Conservation (phyloP, 352 stramenopile genomes). For the Phytophthora sojae region DNA sequence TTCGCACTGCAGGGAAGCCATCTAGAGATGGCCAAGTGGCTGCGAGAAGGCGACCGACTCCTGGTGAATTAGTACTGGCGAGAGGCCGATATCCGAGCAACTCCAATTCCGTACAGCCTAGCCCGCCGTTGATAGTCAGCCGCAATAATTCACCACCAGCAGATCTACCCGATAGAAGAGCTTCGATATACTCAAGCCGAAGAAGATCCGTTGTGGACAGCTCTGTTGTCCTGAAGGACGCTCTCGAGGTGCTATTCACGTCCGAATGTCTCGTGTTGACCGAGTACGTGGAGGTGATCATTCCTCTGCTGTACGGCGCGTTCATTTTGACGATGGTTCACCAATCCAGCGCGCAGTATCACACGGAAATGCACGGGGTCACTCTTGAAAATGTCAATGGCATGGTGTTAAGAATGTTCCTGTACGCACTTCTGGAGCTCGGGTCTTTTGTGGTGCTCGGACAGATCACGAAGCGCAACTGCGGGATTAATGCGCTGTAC, state of each 20-base stretch:
- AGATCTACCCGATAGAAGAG: too few relatives aligned
- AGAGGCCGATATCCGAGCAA: too few relatives aligned
- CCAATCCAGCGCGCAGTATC: constrained; percentile 30
- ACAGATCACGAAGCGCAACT: constrained; percentile 7
- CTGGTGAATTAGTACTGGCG: too few relatives aligned
- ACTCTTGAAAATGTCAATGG: neutral
- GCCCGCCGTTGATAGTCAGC: too few relatives aligned
- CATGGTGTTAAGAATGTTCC: constrained; percentile 10
- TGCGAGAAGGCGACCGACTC: too few relatives aligned
- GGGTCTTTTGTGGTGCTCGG: constrained; percentile 13
- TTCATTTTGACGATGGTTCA: constrained; percentile 13
- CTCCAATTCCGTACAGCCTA: too few relatives aligned
- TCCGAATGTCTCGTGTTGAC: constrained; percentile 35
- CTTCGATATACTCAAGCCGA: too few relatives aligned
- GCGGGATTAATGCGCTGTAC: constrained; percentile 16
- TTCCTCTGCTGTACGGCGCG: constrained; percentile 26
- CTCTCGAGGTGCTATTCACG: constrained; percentile 22
- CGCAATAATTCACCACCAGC: too few relatives aligned
- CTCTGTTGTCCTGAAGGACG: neutral
- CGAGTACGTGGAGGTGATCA: constrained; percentile 38
- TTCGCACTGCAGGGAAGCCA: too few relatives aligned
- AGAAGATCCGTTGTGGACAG: too few relatives aligned
- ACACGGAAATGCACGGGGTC: constrained; percentile 28
- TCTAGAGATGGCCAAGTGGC: too few relatives aligned
- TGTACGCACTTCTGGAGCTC: constrained; percentile 25